Conservation (phyloP, 176 grass and related monocot genomes). For the Aegilops sharonensis region DNA sequence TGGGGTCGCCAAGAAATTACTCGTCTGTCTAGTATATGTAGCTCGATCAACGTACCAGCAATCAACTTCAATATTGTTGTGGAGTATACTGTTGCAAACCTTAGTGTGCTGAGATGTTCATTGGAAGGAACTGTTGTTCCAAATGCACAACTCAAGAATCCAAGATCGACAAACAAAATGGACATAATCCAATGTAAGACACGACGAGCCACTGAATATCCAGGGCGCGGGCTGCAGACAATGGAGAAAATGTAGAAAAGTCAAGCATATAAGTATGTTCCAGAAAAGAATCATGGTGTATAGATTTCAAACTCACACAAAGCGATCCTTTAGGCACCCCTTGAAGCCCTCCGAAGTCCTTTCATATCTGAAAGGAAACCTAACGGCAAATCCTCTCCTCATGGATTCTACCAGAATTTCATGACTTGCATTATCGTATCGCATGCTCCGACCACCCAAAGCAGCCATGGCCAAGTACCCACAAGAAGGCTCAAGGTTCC, state of each 20-base stretch:
- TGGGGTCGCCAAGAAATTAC: background rate
- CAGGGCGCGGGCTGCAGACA: background rate
- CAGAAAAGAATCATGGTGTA: background rate
- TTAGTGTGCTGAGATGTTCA: background rate
- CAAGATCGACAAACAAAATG: too few species aligned
- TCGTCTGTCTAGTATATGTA: too few species aligned
- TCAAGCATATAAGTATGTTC: background rate
- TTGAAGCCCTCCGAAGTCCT: background rate
- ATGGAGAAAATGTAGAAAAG: background rate
- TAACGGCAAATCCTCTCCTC: conserved; percentile 7
- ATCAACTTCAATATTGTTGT: background rate
- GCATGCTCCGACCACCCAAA: background rate
- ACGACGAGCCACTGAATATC: background rate
- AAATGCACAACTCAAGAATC: background rate
- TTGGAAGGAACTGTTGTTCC: background rate
- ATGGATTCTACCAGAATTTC: background rate
- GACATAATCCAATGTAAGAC: too few species aligned
- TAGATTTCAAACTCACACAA: background rate
- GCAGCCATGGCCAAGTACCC: background rate
- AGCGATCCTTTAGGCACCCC: background rate
- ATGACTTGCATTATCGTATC: background rate
- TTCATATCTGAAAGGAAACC: background rate
- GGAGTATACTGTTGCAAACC: background rate
- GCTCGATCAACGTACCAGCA: background rate
- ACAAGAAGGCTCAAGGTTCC: conserved; percentile 29